Evolutionary conservation across 2,329 filamentous ascomycete species (phyloP).

Genomic region (Pochonia chlamydosporia): DNA sequence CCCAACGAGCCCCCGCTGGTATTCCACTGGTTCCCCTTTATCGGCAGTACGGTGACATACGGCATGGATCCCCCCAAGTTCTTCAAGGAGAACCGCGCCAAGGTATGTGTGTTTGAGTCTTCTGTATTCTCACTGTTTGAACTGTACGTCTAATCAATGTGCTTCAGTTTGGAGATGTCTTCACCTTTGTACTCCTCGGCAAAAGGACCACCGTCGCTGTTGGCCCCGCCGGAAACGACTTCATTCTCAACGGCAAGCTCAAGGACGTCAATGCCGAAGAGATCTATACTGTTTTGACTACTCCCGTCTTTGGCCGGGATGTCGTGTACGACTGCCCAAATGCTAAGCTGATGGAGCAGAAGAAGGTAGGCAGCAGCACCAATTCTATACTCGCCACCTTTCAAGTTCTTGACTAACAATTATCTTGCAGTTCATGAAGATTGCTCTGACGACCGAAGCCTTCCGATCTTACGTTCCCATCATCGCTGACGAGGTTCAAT

Average conservation of each 20-base stretch:
- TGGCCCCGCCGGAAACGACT: slow-evolving; percentile 79
- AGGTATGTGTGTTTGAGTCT: slow-evolving; percentile 47
- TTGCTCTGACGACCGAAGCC: slow-evolving; percentile 68
- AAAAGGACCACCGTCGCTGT: slow-evolving; percentile 85
- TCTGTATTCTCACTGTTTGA: not conserved
- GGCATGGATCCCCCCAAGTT: slow-evolving; percentile 91
- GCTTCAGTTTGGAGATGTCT: slow-evolving; percentile 76
- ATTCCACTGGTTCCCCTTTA: slow-evolving; percentile 74
- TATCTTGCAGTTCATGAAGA: slow-evolving; percentile 67
- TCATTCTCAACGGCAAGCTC: slow-evolving; percentile 85
- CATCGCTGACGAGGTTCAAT: slow-evolving; percentile 67
- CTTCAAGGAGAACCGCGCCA: slow-evolving; percentile 69
- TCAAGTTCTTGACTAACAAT: not conserved
- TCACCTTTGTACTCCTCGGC: slow-evolving; percentile 82
- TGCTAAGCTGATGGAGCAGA: slow-evolving; percentile 91
- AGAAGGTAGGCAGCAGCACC: slow-evolving; percentile 56
- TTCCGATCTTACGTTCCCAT: slow-evolving; percentile 72
- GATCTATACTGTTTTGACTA: slow-evolving; percentile 74
- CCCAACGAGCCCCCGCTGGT: slow-evolving; percentile 75
- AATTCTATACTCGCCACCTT: not conserved
- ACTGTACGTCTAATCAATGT: slow-evolving; percentile 27
- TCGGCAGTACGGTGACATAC: slow-evolving; percentile 90
- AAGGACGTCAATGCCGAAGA: slow-evolving; percentile 89
- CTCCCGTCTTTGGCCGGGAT: slow-evolving; percentile 71
- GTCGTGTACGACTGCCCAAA: slow-evolving; percentile 91